Percentiles rank a stretch among this genome's conserved stretches.
Evolutionary conservation across 495 filamentous ascomycete species (phyloP).

Genomic region (Trypethelium eluteriae): DNA sequence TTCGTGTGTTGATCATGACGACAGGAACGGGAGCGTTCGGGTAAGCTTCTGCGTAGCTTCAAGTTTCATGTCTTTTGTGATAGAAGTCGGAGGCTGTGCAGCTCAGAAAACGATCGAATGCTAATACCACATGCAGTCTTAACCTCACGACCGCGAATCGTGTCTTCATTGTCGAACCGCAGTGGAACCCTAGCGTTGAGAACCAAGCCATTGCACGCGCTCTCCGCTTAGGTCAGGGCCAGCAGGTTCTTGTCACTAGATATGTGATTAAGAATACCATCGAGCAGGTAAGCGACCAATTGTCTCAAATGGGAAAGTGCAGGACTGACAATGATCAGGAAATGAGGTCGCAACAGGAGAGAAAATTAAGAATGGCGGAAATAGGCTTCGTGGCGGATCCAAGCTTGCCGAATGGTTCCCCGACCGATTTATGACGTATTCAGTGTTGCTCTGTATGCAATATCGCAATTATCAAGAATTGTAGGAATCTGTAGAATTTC

Average conservation of each 20-base stretch:
- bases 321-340: background rate
- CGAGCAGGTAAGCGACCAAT: slow-evolving; percentile 71
- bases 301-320: background rate
- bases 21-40: slow-evolving; percentile 75
- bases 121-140: slow-evolving; percentile 41
- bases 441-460: too few relatives aligned
- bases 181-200: slow-evolving; percentile 72
- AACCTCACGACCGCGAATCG: slow-evolving; percentile 83
- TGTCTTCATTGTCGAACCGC: slow-evolving; percentile 79
- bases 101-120: background rate
- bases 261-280: slow-evolving; percentile 77
- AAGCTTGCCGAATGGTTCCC: background rate
- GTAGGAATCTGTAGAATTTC: too few relatives aligned
- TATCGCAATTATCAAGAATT: too few relatives aligned
- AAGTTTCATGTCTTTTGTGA: background rate
- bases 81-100: background rate
- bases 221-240: slow-evolving; percentile 79
- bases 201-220: slow-evolving; percentile 83
- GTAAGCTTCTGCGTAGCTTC: background rate
- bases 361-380: background rate
- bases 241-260: slow-evolving; percentile 82
- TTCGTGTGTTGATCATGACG: slow-evolving; percentile 66
- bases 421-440: too few relatives aligned
- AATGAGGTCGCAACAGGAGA: slow-evolving; percentile 4
- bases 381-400: background rate